Conservation (phyloP, 2,329 filamentous ascomycete species). For the Rutstroemia sydowiana region DNA sequence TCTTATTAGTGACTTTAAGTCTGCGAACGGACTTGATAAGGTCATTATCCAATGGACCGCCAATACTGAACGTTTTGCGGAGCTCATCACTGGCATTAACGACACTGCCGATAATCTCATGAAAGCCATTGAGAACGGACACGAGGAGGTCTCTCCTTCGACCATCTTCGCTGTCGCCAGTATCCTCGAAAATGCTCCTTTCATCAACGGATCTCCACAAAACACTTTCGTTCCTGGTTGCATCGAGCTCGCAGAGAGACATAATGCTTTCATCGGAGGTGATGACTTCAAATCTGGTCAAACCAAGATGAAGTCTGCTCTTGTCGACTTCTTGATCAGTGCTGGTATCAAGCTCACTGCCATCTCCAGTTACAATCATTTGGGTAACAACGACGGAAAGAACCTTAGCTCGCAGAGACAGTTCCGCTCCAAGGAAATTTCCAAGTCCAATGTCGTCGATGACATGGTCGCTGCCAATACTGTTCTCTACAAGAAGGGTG, state of each 20-base stretch:
- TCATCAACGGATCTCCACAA: conserved; percentile 98
- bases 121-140: conserved; percentile 76
- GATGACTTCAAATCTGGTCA: conserved; percentile 99
- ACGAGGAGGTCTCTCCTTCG: conserved; percentile 88
- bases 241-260: conserved; percentile 79
- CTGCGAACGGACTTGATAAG: conserved; percentile 77
- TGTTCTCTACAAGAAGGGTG: conserved; percentile 81
- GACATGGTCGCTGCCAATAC: conserved; percentile 98
- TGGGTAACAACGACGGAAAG: conserved; percentile 99
- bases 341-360: conserved; percentile 98
- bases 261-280: conserved; percentile 86
- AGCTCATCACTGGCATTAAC: conserved; percentile 81
- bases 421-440: conserved; percentile 99
- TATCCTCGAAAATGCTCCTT: conserved; percentile 82
- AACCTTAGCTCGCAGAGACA: conserved; percentile 96
- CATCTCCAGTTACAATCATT: conserved; percentile 98
- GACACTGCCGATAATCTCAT: conserved; percentile 94
- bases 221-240: conserved; percentile 97
- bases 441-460: conserved; percentile 97
- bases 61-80: conserved; percentile 95
- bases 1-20: conserved; percentile 70
- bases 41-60: conserved; percentile 97
- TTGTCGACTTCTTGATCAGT: conserved; percentile 97
- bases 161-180: conserved; percentile 93
- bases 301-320: conserved; percentile 99